Evolutionary conservation across 306 rosid species (phyloP), one percentile per base, ranked within the genome.

Genomic region (Vicia sativa): DNA sequence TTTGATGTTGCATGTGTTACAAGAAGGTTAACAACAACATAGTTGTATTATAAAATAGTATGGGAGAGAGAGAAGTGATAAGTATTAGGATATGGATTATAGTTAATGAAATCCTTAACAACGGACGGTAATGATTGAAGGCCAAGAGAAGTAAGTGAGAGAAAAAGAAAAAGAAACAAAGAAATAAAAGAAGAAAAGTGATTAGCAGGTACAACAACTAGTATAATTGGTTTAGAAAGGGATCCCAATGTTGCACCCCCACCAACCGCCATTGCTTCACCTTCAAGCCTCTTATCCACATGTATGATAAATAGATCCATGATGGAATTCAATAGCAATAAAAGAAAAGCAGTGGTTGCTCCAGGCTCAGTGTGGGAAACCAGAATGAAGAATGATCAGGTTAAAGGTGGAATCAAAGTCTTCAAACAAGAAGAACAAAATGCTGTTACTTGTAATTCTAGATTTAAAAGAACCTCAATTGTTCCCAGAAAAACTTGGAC

Each of bases 341-440:
- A 77, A 42, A 79, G 83, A 62, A 82, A 81, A 49, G 23, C 71
- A 49, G 87, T 80, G 18, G 89, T 79, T 52, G 84, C 85, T 57
- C 81, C 86, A 59, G 97, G 95, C 60, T 89, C 96, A 6, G 96
- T 85, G 73, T 92, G 95, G 97, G 96, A 92, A 74, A 87, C 84
- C 73, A 89, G 95, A 12, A 92, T 89, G 96, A 89, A 83, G 83
- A 39, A 67, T 21, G 95, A 89, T 68, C 87, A 89, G 75, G 92
- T 81, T 10, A 82, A 52, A 68, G 98, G 95, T 8, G 98, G 96
- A 23, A 78, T 85, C 52, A 88, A 88, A 73, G 95, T 91, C 25
- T 84, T 82, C 80, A 88, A 84, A 75, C 91, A 83, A 0, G 90
- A 83, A 7, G 81, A 72, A 5, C 82, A 7, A 34, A 34, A 34